phyloP scores from a whole-genome alignment of 345 rosid species.

The Salix arbutifolia region DNA sequence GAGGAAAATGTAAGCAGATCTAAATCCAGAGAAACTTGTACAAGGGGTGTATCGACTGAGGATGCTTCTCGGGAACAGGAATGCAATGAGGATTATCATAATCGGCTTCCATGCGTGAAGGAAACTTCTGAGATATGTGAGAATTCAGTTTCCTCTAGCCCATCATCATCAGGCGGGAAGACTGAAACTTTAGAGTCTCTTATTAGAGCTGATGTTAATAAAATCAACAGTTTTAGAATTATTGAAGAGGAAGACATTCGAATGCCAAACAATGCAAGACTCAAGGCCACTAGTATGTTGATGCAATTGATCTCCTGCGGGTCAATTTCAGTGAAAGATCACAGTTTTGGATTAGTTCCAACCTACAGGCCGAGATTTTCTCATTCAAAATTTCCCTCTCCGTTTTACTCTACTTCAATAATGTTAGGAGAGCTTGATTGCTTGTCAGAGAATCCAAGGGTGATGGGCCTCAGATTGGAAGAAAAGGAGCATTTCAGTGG shows the following conservation, averaged over 20 bases:
- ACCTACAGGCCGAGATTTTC: constrained; percentile 66
- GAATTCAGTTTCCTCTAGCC: constrained; percentile 59
- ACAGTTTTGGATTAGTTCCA: constrained; percentile 80
- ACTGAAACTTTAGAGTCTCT: constrained; percentile 86
- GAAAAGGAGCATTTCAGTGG: constrained; percentile 94
- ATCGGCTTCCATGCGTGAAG: constrained; percentile 32
- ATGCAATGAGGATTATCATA: constrained; percentile 26
- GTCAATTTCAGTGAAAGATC: constrained; percentile 88
- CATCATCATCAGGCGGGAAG: constrained; percentile 67
- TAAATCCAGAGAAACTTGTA: constrained; percentile 57
- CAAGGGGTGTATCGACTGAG: constrained; percentile 89
- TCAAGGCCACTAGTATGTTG: constrained; percentile 70
- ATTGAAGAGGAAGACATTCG: constrained; percentile 73
- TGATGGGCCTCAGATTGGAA: constrained; percentile 64
- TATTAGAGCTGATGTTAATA: constrained; percentile 80
- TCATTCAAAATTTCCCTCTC: constrained; percentile 63
- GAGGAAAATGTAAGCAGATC: constrained; percentile 51
- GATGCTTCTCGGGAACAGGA: constrained; percentile 51
- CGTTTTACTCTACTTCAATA: constrained; percentile 64
- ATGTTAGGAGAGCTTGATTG: constrained; percentile 78
- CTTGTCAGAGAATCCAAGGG: constrained; percentile 73
- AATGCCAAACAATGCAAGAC: constrained; percentile 52
- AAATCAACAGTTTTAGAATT: constrained; percentile 87
- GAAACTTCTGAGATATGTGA: constrained; percentile 48
- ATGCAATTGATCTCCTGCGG: constrained; percentile 97